phyloP scores from a whole-genome alignment of 441 rosid genomes.

The Jatropha multifida region DNA sequence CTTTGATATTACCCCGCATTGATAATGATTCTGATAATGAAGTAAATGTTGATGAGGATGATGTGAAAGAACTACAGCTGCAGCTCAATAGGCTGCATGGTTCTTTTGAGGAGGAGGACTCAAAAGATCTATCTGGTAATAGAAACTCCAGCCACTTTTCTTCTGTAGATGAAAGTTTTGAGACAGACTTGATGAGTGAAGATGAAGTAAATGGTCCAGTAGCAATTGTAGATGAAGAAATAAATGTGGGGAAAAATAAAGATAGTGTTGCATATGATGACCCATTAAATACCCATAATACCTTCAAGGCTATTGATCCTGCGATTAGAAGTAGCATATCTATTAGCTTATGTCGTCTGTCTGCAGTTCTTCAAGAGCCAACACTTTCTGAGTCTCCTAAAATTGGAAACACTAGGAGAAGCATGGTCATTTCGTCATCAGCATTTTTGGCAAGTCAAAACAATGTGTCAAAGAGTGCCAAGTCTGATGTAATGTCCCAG shows the following conservation, averaged over 20 bases:
- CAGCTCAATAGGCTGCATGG: constrained; percentile 62
- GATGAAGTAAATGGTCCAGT: constrained; percentile 53
- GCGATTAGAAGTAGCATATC: constrained; percentile 50
- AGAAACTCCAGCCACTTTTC: constrained; percentile 58
- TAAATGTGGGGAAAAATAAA: constrained; percentile 28
- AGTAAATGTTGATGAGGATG: constrained; percentile 59
- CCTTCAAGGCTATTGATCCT: constrained; percentile 36
- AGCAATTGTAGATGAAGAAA: constrained; percentile 48
- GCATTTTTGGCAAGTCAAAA: constrained; percentile 49
- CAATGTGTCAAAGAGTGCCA: constrained; percentile 44
- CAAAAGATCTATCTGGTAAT: constrained; percentile 41
- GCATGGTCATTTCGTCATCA: constrained; percentile 55
- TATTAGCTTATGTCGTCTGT: constrained; percentile 48
- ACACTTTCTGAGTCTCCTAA: constrained; percentile 86
- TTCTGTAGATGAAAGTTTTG: constrained; percentile 64
- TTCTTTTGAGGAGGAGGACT: constrained; percentile 43
- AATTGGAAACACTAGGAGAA: constrained; percentile 69
- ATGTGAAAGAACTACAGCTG: constrained; percentile 64
- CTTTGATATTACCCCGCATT: constrained; percentile 64
- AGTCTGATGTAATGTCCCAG: constrained; percentile 28
- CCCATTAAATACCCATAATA: constrained; percentile 18
- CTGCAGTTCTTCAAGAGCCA: constrained; percentile 73
- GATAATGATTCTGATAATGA: constrained; percentile 57
- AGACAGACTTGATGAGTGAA: constrained; percentile 59
- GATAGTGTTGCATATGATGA: constrained; percentile 33